Evolutionary conservation across 106 monocot genomes (phyloP).

Genomic region (Dendrobium catenatum): DNA sequence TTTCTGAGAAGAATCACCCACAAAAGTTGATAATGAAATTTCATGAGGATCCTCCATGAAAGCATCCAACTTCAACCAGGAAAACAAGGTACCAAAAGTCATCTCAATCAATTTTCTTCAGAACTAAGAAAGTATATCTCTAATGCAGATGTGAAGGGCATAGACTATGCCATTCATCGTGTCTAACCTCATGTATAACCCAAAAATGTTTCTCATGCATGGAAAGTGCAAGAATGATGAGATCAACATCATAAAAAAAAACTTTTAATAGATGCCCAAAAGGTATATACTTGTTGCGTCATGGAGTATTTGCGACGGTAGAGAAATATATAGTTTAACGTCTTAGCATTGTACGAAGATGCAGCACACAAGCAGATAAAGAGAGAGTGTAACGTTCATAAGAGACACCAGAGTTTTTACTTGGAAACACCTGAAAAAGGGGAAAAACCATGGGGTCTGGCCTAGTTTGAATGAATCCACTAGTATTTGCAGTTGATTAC

Average conservation of each 20-base stretch:
- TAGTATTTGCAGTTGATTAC: no score
- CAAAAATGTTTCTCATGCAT: conserved; percentile 60
- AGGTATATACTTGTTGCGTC: neutral
- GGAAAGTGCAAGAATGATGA: conserved; percentile 63
- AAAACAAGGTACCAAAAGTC: neutral
- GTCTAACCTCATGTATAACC: conserved; percentile 49
- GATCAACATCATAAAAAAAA: conserved; percentile 51
- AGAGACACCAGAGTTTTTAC: no score
- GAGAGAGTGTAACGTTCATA: no score
- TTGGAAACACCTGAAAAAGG: no score
- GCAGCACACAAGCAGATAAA: no score
- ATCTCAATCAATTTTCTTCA: neutral
- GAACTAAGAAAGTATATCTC: neutral
- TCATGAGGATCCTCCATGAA: neutral
- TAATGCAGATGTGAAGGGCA: neutral
- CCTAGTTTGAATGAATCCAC: no score
- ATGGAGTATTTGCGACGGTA: no score
- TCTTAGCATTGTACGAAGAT: no score
- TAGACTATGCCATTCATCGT: neutral
- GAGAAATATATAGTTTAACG: no score
- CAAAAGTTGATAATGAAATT: neutral
- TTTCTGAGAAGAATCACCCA: neutral
- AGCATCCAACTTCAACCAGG: neutral
- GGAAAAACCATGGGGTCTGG: no score
- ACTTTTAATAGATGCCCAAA: neutral